Evolutionary conservation across 2,329 filamentous ascomycete species (phyloP).

Genomic region (Epichloe glyceriae): DNA sequence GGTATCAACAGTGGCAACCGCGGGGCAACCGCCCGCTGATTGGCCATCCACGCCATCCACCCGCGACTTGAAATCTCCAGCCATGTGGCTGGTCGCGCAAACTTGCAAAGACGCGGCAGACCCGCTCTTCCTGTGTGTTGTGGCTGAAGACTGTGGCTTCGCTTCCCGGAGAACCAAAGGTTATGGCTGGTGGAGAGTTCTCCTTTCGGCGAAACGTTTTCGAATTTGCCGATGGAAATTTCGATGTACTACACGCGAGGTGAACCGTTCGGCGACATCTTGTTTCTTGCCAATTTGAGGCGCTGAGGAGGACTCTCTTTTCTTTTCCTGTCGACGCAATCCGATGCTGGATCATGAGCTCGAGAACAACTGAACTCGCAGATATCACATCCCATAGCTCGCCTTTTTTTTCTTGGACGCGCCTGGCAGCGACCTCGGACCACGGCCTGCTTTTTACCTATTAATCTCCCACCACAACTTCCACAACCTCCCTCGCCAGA

Average conservation of each 20-base stretch:
- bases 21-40: conserved; percentile 39
- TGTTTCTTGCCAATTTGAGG: background rate
- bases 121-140: conserved; percentile 10
- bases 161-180: background rate
- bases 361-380: background rate
- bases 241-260: conserved; percentile 1
- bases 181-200: background rate
- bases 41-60: conserved; percentile 18
- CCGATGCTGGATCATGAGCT: background rate
- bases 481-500: background rate
- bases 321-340: background rate
- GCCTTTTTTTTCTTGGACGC: background rate
- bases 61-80: conserved; percentile 9
- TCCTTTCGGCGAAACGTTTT: conserved; percentile 14
- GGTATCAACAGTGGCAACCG: conserved; percentile 41
- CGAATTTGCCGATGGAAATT: conserved; percentile 15
- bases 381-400: background rate
- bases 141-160: conserved; percentile 3
- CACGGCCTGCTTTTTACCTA: background rate
- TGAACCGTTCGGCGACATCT: background rate
- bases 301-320: background rate
- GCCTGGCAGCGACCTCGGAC: background rate
- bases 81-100: conserved; percentile 18
- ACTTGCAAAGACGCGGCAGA: conserved; percentile 1
- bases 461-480: background rate